phyloP scores from a whole-genome alignment of 225 moss, liverwort and hornwort species.

The Physcomitrium patens region DNA sequence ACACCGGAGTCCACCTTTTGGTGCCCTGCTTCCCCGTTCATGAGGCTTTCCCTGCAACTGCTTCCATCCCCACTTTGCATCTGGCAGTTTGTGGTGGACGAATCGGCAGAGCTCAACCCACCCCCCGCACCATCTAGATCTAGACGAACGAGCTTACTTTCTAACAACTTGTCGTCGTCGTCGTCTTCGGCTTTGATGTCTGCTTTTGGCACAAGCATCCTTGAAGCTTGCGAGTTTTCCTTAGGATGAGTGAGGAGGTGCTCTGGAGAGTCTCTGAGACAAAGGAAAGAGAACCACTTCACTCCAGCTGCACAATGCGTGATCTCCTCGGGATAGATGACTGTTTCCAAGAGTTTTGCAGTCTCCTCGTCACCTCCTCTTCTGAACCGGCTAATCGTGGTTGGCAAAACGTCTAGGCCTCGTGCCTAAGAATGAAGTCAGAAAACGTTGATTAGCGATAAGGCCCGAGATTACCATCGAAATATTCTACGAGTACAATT shows the following conservation, averaged over 20 bases:
- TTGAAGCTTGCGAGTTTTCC: not conserved
- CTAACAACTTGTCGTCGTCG: not conserved
- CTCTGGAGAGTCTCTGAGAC: slow-evolving; percentile 20
- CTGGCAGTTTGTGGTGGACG: not conserved
- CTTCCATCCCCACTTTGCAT: not conserved
- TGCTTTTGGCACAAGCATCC: not conserved
- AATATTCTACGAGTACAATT: not conserved
- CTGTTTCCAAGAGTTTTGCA: slow-evolving; percentile 45
- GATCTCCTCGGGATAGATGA: slow-evolving; percentile 62
- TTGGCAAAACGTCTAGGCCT: slow-evolving; percentile 59
- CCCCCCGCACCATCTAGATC: not conserved
- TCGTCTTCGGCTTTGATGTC: not conserved
- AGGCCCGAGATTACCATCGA: too few species aligned
- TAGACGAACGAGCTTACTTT: not conserved
- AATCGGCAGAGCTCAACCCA: not conserved
- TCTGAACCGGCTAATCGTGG: slow-evolving; percentile 46
- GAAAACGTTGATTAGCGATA: not conserved
- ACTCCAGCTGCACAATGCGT: slow-evolving; percentile 64
- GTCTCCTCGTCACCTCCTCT: slow-evolving; percentile 54
- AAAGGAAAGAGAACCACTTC: slow-evolving; percentile 60
- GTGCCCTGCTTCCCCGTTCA: too few species aligned
- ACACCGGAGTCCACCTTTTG: too few species aligned
- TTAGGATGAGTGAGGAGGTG: not conserved
- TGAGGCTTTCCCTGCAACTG: too few species aligned
- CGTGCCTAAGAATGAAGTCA: slow-evolving; percentile 39